These are phyloP conservation scores for Ceratocystis eucalypticola DNA, from an alignment of 2,329 filamentous ascomycete species.

Conservation along the genomic window DNA sequence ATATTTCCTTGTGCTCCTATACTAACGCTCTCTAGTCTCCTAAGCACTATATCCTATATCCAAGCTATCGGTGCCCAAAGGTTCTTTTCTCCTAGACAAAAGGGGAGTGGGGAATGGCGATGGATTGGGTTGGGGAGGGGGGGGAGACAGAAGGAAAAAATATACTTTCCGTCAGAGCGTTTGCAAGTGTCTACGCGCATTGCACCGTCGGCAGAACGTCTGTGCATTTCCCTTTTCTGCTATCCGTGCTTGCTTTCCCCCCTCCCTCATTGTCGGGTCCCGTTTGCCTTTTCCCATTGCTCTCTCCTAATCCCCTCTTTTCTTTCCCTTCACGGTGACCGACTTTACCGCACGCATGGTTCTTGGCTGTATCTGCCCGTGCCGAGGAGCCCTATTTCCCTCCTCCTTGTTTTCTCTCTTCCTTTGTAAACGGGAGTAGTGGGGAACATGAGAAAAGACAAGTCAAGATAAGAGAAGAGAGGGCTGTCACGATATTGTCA, in stretches of 20 bases:
- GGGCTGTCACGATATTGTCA: neutral
- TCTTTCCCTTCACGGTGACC: neutral
- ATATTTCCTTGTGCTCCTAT: too few species aligned
- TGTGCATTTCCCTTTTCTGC: neutral
- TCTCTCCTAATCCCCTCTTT: neutral
- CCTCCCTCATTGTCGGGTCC: neutral
- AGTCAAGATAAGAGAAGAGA: neutral
- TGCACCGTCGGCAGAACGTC: neutral
- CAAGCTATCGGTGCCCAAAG: too few species aligned
- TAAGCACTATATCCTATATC: too few species aligned
- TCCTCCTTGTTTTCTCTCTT: slow-evolving; percentile 6
- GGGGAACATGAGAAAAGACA: neutral
- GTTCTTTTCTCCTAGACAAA: too few species aligned
- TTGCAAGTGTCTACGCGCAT: neutral
- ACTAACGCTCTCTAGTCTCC: too few species aligned
- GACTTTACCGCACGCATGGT: neutral
- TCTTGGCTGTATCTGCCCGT: slow-evolving; percentile 4
- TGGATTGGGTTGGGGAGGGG: too few species aligned
- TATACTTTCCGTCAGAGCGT: neutral
- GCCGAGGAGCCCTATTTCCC: neutral
- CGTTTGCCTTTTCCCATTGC: neutral
- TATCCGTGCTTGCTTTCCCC: neutral
- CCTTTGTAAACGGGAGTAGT: neutral
- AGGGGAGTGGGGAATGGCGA: too few species aligned
- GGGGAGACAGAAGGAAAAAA: neutral